Conservation (phyloP, 495 filamentous ascomycete genomes). For the Xylaria palmicola region DNA sequence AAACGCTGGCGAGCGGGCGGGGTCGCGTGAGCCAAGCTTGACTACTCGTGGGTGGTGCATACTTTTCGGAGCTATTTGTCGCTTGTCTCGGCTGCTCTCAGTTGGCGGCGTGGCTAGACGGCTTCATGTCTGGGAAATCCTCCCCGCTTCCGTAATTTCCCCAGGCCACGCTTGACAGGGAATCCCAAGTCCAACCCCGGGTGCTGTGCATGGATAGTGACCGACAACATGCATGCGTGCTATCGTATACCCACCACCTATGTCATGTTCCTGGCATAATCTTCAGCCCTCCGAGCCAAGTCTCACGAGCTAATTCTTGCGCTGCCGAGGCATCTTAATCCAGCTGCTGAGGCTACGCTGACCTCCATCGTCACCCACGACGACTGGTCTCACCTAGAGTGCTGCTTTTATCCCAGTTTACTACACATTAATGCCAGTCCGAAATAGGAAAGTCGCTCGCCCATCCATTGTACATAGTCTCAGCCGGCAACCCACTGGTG, state of each 20-base stretch:
- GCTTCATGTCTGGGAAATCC: too few species aligned
- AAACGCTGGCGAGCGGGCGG: not conserved
- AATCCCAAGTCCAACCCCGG: not conserved
- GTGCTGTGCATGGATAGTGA: not conserved
- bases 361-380: not conserved
- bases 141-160: too few species aligned
- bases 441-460: not conserved
- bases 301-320: slow-evolving; percentile 1
- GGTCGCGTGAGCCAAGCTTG: not conserved
- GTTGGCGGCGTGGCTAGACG: too few species aligned
- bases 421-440: too few species aligned
- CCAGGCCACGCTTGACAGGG: too few species aligned
- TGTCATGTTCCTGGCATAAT: not conserved
- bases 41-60: not conserved
- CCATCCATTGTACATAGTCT: not conserved
- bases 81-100: too few species aligned
- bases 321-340: slow-evolving; percentile 1
- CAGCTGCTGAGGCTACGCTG: not conserved
- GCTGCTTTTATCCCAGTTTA: too few species aligned
- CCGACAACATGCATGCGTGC: not conserved
- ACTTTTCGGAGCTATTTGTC: too few species aligned
- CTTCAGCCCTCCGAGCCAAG: not conserved
- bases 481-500: not conserved
- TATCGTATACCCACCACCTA: too few species aligned
- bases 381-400: too few species aligned